These are phyloP conservation scores for Clonostachys rosea DNA, from an alignment of 2,329 filamentous ascomycete genomes.

Conservation along the genomic window DNA sequence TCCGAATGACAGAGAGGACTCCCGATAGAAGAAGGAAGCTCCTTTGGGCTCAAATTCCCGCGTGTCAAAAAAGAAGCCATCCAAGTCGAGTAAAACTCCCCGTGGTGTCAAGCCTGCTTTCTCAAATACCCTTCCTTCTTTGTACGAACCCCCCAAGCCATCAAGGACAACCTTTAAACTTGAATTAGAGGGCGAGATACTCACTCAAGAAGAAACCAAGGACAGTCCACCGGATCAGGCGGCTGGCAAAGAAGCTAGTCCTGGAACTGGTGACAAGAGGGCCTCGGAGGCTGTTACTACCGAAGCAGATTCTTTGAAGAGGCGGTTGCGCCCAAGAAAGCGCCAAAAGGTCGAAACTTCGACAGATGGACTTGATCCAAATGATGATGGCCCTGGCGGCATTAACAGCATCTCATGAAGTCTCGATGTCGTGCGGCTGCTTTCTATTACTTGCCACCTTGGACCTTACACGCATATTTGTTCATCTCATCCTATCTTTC, in stretches of 20 bases:
- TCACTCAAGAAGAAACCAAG: not conserved
- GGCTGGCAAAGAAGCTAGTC: not conserved
- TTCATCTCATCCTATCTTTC: too few species aligned
- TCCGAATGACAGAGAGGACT: conserved; percentile 5
- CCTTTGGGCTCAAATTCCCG: too few species aligned
- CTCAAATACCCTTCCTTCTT: not conserved
- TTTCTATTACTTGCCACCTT: too few species aligned
- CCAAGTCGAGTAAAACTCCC: too few species aligned
- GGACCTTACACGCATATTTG: too few species aligned
- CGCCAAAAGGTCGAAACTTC: not conserved
- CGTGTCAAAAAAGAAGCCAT: too few species aligned
- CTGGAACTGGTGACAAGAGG: too few species aligned
- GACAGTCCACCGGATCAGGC: not conserved
- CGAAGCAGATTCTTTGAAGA: not conserved
- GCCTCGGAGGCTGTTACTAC: not conserved
- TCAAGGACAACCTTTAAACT: not conserved
- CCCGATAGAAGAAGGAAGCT: conserved; percentile 6
- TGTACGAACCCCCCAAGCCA: not conserved
- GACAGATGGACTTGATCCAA: too few species aligned
- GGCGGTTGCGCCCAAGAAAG: not conserved
- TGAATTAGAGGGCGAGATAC: not conserved
- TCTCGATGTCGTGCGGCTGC: too few species aligned
- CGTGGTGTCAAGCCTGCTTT: too few species aligned
- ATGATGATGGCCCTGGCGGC: too few species aligned
- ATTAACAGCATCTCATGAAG: too few species aligned